A percentile compares a stretch with the other conserved stretches of the same genome.
Evolutionary conservation across 257 asterid genomes (phyloP).

Genomic region (Solanum tarapatanum): DNA sequence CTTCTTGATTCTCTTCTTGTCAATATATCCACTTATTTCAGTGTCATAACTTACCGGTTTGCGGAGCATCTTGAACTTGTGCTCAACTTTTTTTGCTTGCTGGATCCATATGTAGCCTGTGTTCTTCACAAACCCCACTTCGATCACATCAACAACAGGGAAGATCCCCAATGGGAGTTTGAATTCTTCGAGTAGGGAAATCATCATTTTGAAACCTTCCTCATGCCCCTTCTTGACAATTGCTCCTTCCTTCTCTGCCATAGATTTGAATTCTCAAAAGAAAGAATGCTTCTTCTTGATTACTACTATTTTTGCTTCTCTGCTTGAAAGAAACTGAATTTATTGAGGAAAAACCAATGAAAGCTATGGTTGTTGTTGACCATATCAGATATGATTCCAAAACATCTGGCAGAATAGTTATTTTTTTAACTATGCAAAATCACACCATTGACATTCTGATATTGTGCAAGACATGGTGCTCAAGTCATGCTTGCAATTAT

Average conservation of each 20-base stretch:
- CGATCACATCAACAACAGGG: constrained; percentile 51
- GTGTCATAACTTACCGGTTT: constrained; percentile 47
- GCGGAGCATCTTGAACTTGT: constrained; percentile 48
- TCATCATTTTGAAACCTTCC: constrained; percentile 39
- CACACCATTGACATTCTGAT: not conserved
- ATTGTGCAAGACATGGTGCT: not conserved
- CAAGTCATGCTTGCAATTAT: not conserved
- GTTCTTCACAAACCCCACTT: constrained; percentile 54
- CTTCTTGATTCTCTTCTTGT: constrained; percentile 60
- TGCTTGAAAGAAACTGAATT: not conserved
- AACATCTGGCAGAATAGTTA: not conserved
- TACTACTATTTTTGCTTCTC: not conserved
- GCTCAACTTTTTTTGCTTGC: constrained; percentile 58
- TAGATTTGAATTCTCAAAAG: not conserved
- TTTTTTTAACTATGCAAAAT: not conserved
- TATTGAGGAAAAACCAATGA: constrained; percentile 16
- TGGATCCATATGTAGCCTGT: constrained; percentile 70
- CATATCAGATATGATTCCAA: not conserved
- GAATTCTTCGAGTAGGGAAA: constrained; percentile 50
- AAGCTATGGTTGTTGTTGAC: not conserved
- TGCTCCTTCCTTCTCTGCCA: constrained; percentile 76
- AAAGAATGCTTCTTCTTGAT: not conserved
- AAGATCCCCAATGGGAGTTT: constrained; percentile 64
- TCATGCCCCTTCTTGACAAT: constrained; percentile 37
- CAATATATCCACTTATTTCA: constrained; percentile 33